A percentile compares a stretch with the other conserved stretches of the same genome.
Conservation (phyloP, 352 stramenopile species). For the Phytophthora foliorum region DNA sequence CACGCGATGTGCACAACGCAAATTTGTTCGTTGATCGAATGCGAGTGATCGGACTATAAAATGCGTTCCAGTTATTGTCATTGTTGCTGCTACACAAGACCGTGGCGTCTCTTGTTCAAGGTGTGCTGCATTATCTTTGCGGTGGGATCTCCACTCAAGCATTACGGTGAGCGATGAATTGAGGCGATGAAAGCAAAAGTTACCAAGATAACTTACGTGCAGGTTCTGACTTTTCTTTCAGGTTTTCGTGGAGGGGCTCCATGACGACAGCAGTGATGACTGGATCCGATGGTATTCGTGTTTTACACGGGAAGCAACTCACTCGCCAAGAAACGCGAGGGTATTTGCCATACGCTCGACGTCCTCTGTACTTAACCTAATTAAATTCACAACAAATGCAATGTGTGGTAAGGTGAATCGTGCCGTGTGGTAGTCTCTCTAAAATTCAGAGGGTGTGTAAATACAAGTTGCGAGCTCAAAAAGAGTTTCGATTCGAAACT, state of each 20-base stretch:
- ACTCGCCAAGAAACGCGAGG: too few species aligned
- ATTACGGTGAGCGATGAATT: slow-evolving; percentile 18
- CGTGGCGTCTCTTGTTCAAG: slow-evolving; percentile 7
- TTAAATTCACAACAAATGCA: too few species aligned
- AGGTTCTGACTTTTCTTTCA: slow-evolving; percentile 8
- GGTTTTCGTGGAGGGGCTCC: neutral
- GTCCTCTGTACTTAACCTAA: too few species aligned
- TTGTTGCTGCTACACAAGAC: slow-evolving; percentile 18
- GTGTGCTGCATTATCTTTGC: slow-evolving; percentile 22
- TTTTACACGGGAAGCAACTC: too few species aligned
- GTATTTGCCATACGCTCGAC: too few species aligned
- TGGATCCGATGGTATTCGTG: too few species aligned
- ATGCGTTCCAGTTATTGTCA: slow-evolving; percentile 13
- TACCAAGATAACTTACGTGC: neutral
- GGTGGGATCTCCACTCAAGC: slow-evolving; percentile 9
- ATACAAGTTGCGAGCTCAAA: too few species aligned
- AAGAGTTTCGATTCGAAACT: too few species aligned
- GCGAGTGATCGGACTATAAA: slow-evolving; percentile 13
- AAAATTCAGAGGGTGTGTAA: too few species aligned
- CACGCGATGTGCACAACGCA: neutral
- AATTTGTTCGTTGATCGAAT: slow-evolving; percentile 10
- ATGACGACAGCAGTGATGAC: neutral
- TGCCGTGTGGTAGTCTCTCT: too few species aligned
- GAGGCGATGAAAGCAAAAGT: neutral
- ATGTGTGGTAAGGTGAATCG: too few species aligned